Evolutionary conservation across 2,329 filamentous ascomycete genomes (phyloP).

Genomic region (Microsporum audouinii): DNA sequence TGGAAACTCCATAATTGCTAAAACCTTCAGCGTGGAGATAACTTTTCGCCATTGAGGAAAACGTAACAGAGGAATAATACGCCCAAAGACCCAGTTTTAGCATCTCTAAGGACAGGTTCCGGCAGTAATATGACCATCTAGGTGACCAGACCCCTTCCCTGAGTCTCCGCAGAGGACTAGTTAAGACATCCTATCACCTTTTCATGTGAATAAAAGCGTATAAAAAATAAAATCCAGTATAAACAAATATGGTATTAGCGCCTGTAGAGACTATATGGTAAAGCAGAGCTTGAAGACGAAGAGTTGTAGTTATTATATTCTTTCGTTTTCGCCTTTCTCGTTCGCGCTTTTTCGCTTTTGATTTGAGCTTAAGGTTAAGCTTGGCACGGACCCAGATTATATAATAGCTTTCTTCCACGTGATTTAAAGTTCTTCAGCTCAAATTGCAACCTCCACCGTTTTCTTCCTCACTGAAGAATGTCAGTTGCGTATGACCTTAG

Average conservation of each 20-base stretch:
- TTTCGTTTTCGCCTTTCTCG: not conserved
- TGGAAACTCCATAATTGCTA: constrained; percentile 33
- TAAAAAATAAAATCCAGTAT: not conserved
- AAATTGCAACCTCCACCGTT: no score
- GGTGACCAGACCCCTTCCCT: not conserved
- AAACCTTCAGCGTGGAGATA: not conserved
- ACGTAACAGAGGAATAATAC: not conserved
- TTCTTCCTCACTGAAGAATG: no score
- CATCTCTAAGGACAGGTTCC: not conserved
- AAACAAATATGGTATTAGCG: no score
- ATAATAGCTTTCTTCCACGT: not conserved
- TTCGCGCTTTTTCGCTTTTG: not conserved
- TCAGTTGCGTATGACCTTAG: no score
- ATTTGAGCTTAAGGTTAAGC: not conserved
- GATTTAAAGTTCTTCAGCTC: not conserved
- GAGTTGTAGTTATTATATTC: not conserved
- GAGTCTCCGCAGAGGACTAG: not conserved
- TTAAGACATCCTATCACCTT: not conserved
- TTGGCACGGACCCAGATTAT: not conserved
- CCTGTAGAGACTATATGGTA: not conserved
- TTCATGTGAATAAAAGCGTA: not conserved
- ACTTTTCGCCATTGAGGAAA: constrained; percentile 5
- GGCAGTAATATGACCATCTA: not conserved
- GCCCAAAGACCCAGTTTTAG: not conserved
- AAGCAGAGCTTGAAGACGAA: not conserved